Conservation (phyloP, 345 rosid genomes). For the Rhizophora apiculata region DNA sequence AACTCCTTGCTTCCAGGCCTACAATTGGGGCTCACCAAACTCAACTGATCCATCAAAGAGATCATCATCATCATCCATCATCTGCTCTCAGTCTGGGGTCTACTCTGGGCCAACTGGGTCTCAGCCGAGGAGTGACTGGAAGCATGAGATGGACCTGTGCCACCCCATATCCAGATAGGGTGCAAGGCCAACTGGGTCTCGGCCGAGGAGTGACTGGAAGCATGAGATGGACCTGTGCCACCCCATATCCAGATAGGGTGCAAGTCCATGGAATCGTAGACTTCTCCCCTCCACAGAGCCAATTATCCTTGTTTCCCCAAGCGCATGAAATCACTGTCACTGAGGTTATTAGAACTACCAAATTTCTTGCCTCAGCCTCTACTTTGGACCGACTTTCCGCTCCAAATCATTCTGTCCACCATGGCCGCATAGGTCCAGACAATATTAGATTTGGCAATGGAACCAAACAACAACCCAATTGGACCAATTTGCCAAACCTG, state of each 20-base stretch:
- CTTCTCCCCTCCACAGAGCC: not conserved
- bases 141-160: not conserved
- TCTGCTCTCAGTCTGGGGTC: too few species aligned
- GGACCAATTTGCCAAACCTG: not conserved
- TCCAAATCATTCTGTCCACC: not conserved
- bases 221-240: not conserved
- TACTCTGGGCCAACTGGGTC: slow-evolving; percentile 6
- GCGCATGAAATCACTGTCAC: not conserved
- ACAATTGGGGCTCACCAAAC: not conserved
- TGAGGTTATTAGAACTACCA: slow-evolving; percentile 4
- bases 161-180: not conserved
- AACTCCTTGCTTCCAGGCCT: not conserved
- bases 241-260: not conserved
- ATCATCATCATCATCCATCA: not conserved
- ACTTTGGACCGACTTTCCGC: not conserved
- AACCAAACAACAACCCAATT: not conserved
- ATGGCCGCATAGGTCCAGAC: not conserved
- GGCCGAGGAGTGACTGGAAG: not conserved
- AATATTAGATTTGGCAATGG: too few species aligned
- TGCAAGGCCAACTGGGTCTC: slow-evolving; percentile 13
- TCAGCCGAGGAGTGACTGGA: not conserved
- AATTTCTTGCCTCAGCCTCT: not conserved
- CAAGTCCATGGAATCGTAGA: not conserved
- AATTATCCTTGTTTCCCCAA: too few species aligned
- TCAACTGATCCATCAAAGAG: not conserved